Evolutionary conservation across 2,329 filamentous ascomycete genomes (phyloP).

Genomic region (Arthrobotrys megalospora): DNA sequence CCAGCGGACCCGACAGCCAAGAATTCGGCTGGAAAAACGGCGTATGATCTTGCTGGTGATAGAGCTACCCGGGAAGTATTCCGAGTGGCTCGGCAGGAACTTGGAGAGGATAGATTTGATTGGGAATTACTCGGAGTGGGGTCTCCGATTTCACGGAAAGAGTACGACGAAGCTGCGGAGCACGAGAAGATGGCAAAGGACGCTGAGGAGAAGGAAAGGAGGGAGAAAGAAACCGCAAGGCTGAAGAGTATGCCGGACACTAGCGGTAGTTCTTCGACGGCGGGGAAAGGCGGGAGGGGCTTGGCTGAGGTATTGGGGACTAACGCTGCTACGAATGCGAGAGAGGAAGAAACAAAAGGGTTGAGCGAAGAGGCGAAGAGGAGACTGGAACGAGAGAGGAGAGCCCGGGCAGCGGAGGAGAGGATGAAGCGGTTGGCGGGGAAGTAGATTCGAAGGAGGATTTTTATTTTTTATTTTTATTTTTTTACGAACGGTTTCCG

Average conservation of each 20-base stretch:
- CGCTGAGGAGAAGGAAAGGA: slow-evolving; percentile 77
- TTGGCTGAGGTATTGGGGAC: slow-evolving; percentile 74
- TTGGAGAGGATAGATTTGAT: slow-evolving; percentile 82
- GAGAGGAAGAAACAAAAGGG: slow-evolving; percentile 86
- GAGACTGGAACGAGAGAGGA: slow-evolving; percentile 86
- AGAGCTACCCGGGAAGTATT: slow-evolving; percentile 90
- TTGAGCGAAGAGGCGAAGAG: slow-evolving; percentile 89
- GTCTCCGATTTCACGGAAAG: slow-evolving; percentile 77
- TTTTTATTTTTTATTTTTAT: neutral
- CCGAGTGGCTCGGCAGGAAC: slow-evolving; percentile 84
- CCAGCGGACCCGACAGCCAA: slow-evolving; percentile 78
- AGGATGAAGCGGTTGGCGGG: slow-evolving; percentile 79
- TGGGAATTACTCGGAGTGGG: slow-evolving; percentile 86
- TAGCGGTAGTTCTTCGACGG: slow-evolving; percentile 8
- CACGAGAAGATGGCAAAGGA: slow-evolving; percentile 79
- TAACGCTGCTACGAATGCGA: slow-evolving; percentile 75
- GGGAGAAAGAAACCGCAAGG: slow-evolving; percentile 80
- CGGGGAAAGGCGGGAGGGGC: slow-evolving; percentile 71
- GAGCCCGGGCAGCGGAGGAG: slow-evolving; percentile 92
- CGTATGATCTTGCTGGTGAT: slow-evolving; percentile 91
- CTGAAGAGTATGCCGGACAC: slow-evolving; percentile 67
- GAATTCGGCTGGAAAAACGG: slow-evolving; percentile 83
- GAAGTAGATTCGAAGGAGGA: slow-evolving; percentile 38
- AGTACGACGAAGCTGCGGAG: slow-evolving; percentile 79
- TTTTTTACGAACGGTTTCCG: too few species aligned